Conservation (phyloP, 2,329 filamentous ascomycete genomes). For the Pseudogymnoascus sp. region DNA sequence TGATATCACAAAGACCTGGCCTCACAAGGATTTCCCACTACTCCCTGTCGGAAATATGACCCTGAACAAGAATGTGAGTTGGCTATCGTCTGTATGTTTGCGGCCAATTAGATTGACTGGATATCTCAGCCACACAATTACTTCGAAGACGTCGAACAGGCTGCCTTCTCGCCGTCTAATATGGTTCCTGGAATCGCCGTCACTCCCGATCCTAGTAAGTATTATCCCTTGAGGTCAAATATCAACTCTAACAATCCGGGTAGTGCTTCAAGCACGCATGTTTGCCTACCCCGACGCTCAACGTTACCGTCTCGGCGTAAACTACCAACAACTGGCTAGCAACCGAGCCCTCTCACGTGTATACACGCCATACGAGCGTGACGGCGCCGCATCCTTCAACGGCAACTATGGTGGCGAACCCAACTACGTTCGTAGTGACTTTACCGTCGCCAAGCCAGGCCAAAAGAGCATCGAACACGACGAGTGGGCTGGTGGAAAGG, state of each 20-base stretch:
- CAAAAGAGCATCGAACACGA: neutral
- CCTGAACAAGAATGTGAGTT: slow-evolving; percentile 42
- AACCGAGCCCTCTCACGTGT: slow-evolving; percentile 38
- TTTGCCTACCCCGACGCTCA: slow-evolving; percentile 52
- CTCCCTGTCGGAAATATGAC: slow-evolving; percentile 44
- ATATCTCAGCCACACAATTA: slow-evolving; percentile 49
- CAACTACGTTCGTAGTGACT: slow-evolving; percentile 32
- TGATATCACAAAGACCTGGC: slow-evolving; percentile 52
- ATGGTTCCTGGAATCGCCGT: slow-evolving; percentile 59
- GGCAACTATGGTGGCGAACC: slow-evolving; percentile 42
- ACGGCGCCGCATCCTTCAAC: slow-evolving; percentile 33
- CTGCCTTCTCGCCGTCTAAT: slow-evolving; percentile 58
- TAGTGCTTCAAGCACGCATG: slow-evolving; percentile 46
- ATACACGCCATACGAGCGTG: slow-evolving; percentile 37
- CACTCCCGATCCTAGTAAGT: slow-evolving; percentile 54
- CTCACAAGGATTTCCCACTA: slow-evolving; percentile 44
- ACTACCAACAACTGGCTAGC: slow-evolving; percentile 52
- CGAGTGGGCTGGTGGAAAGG: neutral
- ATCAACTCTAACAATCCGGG: slow-evolving; percentile 22
- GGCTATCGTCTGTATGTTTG: neutral
- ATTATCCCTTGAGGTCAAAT: slow-evolving; percentile 48
- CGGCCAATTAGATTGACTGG: neutral
- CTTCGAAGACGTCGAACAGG: slow-evolving; percentile 64
- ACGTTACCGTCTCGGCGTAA: slow-evolving; percentile 51
- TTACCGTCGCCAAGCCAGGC: neutral